A percentile compares a stretch with the other conserved stretches of the same genome.
Conservation (phyloP, 169 alveolate genomes). For the Plasmodium reichenowi region DNA sequence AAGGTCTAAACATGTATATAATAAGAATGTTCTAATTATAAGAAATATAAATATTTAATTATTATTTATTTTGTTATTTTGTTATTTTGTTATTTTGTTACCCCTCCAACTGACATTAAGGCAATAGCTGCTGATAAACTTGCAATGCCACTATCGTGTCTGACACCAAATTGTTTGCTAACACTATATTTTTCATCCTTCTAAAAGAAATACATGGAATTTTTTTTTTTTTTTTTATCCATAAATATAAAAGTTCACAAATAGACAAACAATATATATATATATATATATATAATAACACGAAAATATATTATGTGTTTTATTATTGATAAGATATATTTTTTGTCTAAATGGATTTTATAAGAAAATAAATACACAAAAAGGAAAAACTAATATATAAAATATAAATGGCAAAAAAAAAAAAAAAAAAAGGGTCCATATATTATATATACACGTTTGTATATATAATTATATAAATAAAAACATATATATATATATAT, state of each 20-base stretch:
- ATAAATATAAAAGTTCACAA: no score
- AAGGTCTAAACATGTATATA: not conserved
- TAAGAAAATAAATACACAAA: no score
- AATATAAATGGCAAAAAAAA: no score
- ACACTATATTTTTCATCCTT: slow-evolving; percentile 37
- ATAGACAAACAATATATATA: no score
- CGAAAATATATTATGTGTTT: no score
- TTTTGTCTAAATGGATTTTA: no score
- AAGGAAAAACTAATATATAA: no score
- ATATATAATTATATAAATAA: not conserved
- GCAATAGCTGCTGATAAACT: slow-evolving; percentile 89
- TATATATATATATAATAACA: no score
- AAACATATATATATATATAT: not conserved
- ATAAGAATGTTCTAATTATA: no score
- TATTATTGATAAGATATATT: no score
- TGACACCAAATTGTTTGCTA: slow-evolving; percentile 78
- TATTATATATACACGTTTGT: not conserved
- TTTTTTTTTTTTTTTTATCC: no score
- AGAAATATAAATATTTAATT: not conserved
- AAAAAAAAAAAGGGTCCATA: no score
- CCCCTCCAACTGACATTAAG: slow-evolving; percentile 89
- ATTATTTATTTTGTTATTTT: not conserved
- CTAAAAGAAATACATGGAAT: slow-evolving; percentile 2
- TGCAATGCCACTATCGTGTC: slow-evolving; percentile 88
- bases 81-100: slow-evolving; percentile 21